Percentiles rank a stretch among this genome's conserved stretches.
Conservation (phyloP, 148 eudicot species). For the Nyssa sinensis region DNA sequence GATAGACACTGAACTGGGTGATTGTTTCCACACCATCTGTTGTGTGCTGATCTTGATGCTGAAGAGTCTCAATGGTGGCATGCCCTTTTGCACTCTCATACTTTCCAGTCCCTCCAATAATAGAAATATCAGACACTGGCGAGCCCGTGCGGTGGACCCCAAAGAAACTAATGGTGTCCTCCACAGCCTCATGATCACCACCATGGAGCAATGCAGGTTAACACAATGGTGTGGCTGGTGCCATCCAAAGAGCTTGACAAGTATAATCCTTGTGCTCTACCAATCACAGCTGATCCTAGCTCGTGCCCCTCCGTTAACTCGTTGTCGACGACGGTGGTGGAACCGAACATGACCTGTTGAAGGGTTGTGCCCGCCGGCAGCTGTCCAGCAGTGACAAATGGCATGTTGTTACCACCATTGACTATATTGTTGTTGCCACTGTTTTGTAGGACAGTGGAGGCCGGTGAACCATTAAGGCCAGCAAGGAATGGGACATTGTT, state of each 20-base stretch:
- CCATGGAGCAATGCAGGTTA: conserved; percentile 70
- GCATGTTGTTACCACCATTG: conserved; percentile 47
- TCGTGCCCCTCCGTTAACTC: conserved; percentile 85
- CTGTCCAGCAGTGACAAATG: conserved; percentile 86
- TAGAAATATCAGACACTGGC: conserved; percentile 61
- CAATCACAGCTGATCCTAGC: conserved; percentile 69
- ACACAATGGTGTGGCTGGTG: conserved; percentile 75
- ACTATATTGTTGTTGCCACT: conserved; percentile 51
- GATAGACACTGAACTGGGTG: conserved; percentile 62
- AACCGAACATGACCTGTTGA: conserved; percentile 88
- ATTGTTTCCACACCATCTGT: conserved; percentile 94
- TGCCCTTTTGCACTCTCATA: conserved; percentile 85
- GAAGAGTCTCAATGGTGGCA: conserved; percentile 79
- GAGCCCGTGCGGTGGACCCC: conserved; percentile 88
- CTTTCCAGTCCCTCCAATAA: conserved; percentile 88
- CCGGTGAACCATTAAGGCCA: conserved; percentile 70
- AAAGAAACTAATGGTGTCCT: conserved; percentile 75
- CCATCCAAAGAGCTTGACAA: conserved; percentile 85
- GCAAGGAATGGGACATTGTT: conserved; percentile 76
- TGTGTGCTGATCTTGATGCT: conserved; percentile 74
- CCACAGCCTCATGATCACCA: conserved; percentile 34
- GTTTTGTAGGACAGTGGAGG: conserved; percentile 53
- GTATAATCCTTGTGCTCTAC: conserved; percentile 80
- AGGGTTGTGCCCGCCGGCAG: conserved; percentile 74
- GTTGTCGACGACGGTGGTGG: conserved; percentile 82